Evolutionary conservation across 176 grass and related monocot species (phyloP).

Genomic region (Coix lacrymajobi): DNA sequence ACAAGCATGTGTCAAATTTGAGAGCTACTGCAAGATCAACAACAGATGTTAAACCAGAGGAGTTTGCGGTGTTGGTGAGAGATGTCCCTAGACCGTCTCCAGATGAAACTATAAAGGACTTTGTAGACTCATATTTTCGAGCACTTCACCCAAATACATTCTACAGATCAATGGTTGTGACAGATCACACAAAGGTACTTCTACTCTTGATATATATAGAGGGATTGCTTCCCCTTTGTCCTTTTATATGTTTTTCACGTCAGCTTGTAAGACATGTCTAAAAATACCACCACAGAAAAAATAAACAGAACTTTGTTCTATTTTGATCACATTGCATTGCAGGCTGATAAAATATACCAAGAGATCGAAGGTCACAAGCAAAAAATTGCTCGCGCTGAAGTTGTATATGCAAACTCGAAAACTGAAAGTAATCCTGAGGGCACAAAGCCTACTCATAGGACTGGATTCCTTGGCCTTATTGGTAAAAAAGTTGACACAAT

Average conservation of each 20-base stretch:
- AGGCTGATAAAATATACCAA: conserved; percentile 88
- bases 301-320: neutral
- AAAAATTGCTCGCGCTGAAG: conserved; percentile 78
- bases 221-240: neutral
- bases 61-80: conserved; percentile 73
- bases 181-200: conserved; percentile 59
- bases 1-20: conserved; percentile 77
- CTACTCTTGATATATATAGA: neutral
- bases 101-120: conserved; percentile 70
- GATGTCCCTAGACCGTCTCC: conserved; percentile 46
- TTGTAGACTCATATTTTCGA: conserved; percentile 78
- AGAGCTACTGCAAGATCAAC: conserved; percentile 64
- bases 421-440: conserved; percentile 54
- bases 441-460: conserved; percentile 56
- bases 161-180: conserved; percentile 78
- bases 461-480: conserved; percentile 75
- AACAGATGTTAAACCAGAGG: conserved; percentile 61
- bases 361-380: conserved; percentile 71
- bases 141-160: conserved; percentile 78
- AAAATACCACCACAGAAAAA: neutral
- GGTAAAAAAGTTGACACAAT: conserved; percentile 90
- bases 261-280: neutral
- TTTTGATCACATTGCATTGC: conserved; percentile 13
- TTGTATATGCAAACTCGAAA: conserved; percentile 65
- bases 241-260: neutral